Conservation (phyloP, 1,284 basidiomycete genomes). For the Apiotrichum mycotoxinovorans region DNA sequence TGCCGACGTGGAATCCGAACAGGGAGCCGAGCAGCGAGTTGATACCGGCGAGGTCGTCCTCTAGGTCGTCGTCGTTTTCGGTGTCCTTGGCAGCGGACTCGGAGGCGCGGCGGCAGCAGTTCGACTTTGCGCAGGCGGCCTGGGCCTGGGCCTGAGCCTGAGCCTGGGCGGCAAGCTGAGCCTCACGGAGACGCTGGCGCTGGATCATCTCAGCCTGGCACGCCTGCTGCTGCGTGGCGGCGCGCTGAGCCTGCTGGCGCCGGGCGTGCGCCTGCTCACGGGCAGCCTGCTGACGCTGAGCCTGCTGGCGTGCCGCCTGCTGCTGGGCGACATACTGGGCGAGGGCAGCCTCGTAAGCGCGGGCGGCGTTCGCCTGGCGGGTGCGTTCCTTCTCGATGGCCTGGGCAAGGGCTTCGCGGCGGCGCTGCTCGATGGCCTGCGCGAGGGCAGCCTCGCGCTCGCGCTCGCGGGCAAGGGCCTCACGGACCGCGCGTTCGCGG, state of each 20-base stretch:
- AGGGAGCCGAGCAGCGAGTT: conserved; percentile 36
- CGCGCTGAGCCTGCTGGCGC: conserved; percentile 6
- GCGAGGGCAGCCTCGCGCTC: conserved; percentile 15
- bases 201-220: too few species aligned
- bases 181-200: too few species aligned
- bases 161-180: not conserved
- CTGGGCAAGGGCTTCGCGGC: conserved; percentile 8
- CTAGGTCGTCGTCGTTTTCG: conserved; percentile 8
- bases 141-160: not conserved
- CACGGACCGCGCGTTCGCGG: conserved; percentile 16
- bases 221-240: too few species aligned
- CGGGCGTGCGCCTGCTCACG: conserved; percentile 5
- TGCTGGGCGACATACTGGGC: conserved; percentile 2
- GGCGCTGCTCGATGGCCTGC: conserved; percentile 12
- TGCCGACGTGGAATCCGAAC: conserved; percentile 39
- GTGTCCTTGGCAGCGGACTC: conserved; percentile 6
- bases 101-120: not conserved
- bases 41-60: conserved; percentile 25
- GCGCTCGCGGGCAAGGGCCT: conserved; percentile 17
- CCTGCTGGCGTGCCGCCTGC: not conserved
- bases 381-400: conserved; percentile 13
- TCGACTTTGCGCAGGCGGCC: not conserved
- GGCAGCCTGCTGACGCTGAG: not conserved
- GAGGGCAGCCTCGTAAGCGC: conserved; percentile 14
- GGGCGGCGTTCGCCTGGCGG: conserved; percentile 22